phyloP scores from a whole-genome alignment of 2,329 filamentous ascomycete genomes.

The Epicoccum sorghinum region DNA sequence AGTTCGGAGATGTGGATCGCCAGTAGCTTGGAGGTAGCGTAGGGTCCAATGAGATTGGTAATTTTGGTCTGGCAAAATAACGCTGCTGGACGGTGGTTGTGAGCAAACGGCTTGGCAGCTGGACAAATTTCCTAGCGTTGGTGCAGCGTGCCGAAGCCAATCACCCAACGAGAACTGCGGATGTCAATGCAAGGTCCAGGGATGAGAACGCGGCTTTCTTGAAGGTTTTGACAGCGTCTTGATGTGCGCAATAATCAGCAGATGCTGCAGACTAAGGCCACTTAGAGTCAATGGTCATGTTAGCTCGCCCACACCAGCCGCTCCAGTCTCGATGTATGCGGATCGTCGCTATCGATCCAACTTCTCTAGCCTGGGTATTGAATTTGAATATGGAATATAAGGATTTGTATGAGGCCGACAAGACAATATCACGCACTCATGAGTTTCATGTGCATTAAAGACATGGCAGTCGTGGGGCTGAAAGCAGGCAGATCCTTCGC shows the following conservation, averaged over 20 bases:
- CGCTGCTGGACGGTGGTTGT: conserved; percentile 4
- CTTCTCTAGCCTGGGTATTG: not conserved
- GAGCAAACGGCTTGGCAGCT: conserved; percentile 4
- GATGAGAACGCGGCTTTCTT: conserved; percentile 3
- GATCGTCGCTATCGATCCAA: not conserved
- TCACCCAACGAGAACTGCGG: not conserved
- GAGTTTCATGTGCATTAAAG: conserved; percentile 4
- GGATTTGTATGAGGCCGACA: too few relatives aligned
- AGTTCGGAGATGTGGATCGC: conserved; percentile 4
- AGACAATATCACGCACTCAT: not conserved
- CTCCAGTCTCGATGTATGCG: not conserved
- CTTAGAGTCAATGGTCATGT: conserved; percentile 8
- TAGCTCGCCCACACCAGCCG: conserved; percentile 7
- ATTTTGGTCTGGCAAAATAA: conserved; percentile 1
- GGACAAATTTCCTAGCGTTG: conserved; percentile 1
- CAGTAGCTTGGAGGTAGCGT: conserved; percentile 1
- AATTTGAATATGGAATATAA: not conserved
- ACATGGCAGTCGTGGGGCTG: not conserved
- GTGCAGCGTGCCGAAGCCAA: conserved; percentile 2
- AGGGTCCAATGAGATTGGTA: conserved; percentile 3
- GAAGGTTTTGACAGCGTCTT: conserved; percentile 10
- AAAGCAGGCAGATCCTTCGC: conserved; percentile 9
- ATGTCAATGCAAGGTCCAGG: conserved; percentile 6
- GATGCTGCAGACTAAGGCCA: conserved; percentile 6
- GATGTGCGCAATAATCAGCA: conserved; percentile 14